These are phyloP conservation scores for Epichloe brachyelytri DNA, from an alignment of 2,329 filamentous ascomycete genomes.

Conservation along the genomic window DNA sequence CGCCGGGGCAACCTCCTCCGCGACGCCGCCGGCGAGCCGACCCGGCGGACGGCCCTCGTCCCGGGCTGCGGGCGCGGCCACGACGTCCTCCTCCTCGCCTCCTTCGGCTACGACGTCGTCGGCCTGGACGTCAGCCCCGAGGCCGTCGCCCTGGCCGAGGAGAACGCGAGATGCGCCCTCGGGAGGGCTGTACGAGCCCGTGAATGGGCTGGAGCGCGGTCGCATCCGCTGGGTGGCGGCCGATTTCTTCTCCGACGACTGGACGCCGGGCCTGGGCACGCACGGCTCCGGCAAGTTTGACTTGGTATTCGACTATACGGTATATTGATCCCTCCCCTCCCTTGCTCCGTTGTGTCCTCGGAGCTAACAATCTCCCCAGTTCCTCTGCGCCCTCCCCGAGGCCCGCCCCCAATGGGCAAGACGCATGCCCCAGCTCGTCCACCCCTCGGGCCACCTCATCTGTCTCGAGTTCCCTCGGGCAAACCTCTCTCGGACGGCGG, in stretches of 20 bases:
- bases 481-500: conserved; percentile 54
- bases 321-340: conserved; percentile 18
- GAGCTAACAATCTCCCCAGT: conserved; percentile 25
- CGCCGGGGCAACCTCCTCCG: conserved; percentile 14
- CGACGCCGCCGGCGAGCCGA: conserved; percentile 10
- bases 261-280: conserved; percentile 31
- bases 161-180: conserved; percentile 26
- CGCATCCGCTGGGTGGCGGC: conserved; percentile 41
- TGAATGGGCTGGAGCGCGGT: conserved; percentile 31
- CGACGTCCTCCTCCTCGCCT: conserved; percentile 63
- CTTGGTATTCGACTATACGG: conserved; percentile 51
- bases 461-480: conserved; percentile 64
- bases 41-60: conserved; percentile 44
- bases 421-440: conserved; percentile 37
- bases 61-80: conserved; percentile 75
- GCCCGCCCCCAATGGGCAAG: conserved; percentile 40
- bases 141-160: conserved; percentile 32
- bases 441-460: conserved; percentile 36
- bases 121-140: conserved; percentile 55
- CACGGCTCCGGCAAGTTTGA: conserved; percentile 44
- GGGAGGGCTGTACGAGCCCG: conserved; percentile 29
- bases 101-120: conserved; percentile 63
- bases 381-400: conserved; percentile 47
- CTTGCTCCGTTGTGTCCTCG: not conserved
- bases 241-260: conserved; percentile 55